Percentiles rank a stretch among this genome's conserved stretches.
Conservation (phyloP, 768 basidiomycete species). For the Mycena crocata region DNA sequence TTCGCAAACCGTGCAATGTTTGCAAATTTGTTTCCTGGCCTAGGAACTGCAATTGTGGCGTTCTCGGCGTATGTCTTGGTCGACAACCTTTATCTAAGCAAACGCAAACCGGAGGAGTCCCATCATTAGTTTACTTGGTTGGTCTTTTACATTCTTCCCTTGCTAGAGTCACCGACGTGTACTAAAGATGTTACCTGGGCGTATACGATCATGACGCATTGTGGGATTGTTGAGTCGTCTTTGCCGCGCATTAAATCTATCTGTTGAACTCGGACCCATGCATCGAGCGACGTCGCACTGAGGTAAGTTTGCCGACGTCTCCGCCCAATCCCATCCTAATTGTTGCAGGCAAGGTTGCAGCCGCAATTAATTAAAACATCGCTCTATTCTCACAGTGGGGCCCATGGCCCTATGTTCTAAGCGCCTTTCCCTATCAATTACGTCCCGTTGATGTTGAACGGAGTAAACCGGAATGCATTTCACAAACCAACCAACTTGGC, state of each 20-base stretch:
- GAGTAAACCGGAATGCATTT: not conserved
- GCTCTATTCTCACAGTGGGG: too few species aligned
- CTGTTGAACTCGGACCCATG: too few species aligned
- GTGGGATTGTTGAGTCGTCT: not conserved
- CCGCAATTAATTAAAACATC: too few species aligned
- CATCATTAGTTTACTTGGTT: conserved; percentile 40
- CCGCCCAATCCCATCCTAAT: too few species aligned
- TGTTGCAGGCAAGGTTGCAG: too few species aligned
- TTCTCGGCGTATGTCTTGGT: conserved; percentile 92
- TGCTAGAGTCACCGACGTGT: not conserved
- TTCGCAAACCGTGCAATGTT: conserved; percentile 91
- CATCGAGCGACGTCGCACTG: too few species aligned
- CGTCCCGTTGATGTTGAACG: too few species aligned
- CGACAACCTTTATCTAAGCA: conserved; percentile 75
- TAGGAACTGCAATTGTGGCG: conserved; percentile 91
- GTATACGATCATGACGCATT: not conserved
- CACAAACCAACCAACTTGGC: not conserved
- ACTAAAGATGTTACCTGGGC: conserved; percentile 5
- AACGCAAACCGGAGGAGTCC: conserved; percentile 36
- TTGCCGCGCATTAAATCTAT: too few species aligned
- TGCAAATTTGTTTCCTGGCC: conserved; percentile 91
- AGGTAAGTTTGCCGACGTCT: too few species aligned
- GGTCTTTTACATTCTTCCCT: conserved; percentile 3
- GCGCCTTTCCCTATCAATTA: too few species aligned
- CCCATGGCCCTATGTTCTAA: too few species aligned